Evolutionary conservation across 78 protist genomes (phyloP), one percentile per base, ranked within the genome.

Genomic region (Polysphondylium violaceum): DNA sequence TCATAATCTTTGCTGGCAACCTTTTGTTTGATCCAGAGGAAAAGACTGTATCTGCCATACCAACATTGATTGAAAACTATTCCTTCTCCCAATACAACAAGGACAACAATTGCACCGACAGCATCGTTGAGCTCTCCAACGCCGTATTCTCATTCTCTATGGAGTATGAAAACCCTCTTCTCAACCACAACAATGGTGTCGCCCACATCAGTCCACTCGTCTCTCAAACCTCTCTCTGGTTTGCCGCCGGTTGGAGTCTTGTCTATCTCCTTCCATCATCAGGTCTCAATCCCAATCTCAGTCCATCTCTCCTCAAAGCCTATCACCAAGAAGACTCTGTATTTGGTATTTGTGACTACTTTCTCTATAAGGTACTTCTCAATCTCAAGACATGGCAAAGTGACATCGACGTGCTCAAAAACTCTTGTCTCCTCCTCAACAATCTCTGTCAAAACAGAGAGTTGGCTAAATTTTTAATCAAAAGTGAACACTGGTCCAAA

Each of bases 1-100:
- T 83, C n/a, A 41, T 83, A 1, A 55, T 83, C 3, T 69, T 83
- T 29, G 41, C 91, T 1, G 91, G 91, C 43, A 64, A 83, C 31
- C 33, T 83, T 19, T 25, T 83, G 19, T 83, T 83, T 58, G 91
- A 83, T 33, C 21, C 72, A 7, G 87, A 76, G 5, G 56, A 83
- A 17, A 40, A 16, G 8, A 2, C 38, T 21, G 23, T 73, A n/a
- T 56, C 77, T 2, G 73, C 72, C 0, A 83, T 83, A n/a, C 91
- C 91, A 33, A 83, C 38, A 31, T 35, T 19, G 12, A 33, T 83
- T 8, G 91, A 83, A 59, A 29, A 47, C 2, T 35, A 74, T 23
- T 51, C 83, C 7, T 69, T 40, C 29, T 35, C 67, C 35, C 68
- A 83, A 27, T 38, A 29, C n/a, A 21, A 81, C 47, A 14, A 27